Conservation (phyloP, 2,329 filamentous ascomycete genomes). For the Penicillium fuscoglaucum region DNA sequence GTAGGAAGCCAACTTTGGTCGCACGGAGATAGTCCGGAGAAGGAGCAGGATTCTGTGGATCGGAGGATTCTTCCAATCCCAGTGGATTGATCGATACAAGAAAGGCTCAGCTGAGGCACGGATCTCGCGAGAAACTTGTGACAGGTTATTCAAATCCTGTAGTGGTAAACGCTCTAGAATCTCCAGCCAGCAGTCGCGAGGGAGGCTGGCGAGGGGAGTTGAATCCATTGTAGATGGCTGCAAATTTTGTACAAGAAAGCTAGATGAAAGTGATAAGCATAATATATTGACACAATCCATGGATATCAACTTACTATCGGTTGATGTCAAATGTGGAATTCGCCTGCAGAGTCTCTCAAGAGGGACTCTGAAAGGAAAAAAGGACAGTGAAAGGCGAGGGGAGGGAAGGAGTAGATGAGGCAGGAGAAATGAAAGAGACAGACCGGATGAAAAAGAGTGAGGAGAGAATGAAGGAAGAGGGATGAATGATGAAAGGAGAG, state of each 20-base stretch:
- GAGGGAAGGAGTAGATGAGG: not conserved
- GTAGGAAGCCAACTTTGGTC: not conserved
- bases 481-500: not conserved
- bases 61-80: constrained; percentile 2
- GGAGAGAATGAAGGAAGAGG: not conserved
- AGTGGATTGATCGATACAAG: constrained; percentile 1
- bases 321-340: not conserved
- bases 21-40: not conserved
- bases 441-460: not conserved
- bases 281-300: not conserved
- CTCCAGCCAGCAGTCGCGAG: not conserved
- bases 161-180: not conserved
- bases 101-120: not conserved
- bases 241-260: not conserved
- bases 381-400: not conserved
- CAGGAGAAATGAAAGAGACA: not conserved
- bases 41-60: not conserved
- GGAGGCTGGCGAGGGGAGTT: not conserved
- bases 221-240: not conserved
- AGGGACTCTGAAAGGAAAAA: not conserved
- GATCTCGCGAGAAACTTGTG: not conserved
- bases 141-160: not conserved
- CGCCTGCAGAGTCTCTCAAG: not conserved
- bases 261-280: not conserved
- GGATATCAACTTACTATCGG: not conserved